Percentiles rank a stretch among this genome's conserved stretches.
Evolutionary conservation across 2,329 filamentous ascomycete genomes (phyloP).

Genomic region (Diaporthe destruens): DNA sequence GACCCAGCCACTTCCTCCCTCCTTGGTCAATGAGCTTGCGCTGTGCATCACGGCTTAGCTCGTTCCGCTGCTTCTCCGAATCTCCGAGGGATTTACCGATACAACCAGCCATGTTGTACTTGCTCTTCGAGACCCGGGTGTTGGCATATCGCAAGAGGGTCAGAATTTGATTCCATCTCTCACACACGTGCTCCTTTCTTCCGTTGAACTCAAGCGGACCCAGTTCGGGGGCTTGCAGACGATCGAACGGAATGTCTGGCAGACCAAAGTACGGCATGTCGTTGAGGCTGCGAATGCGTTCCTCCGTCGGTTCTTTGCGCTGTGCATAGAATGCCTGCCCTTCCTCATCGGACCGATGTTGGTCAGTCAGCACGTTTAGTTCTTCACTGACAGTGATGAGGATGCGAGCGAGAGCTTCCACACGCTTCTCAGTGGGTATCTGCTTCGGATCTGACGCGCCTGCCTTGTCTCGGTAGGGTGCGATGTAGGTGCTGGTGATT

Average conservation of each 20-base stretch:
- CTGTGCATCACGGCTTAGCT: not conserved
- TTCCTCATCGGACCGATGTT: not conserved
- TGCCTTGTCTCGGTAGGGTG: not conserved
- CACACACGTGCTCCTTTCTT: not conserved
- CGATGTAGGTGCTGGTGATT: not conserved
- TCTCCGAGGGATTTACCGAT: not conserved
- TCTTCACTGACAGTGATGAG: not conserved
- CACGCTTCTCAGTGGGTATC: not conserved
- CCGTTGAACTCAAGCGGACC: not conserved
- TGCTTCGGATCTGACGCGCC: not conserved
- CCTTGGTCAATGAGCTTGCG: not conserved
- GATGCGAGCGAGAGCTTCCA: not conserved
- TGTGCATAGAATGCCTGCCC: not conserved
- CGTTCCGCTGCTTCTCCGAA: not conserved
- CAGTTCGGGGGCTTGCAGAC: not conserved
- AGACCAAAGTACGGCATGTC: not conserved
- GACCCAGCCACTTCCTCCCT: not conserved
- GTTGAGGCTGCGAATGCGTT: not conserved
- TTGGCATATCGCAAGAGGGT: not conserved
- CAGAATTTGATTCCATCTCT: not conserved
- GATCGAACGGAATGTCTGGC: not conserved
- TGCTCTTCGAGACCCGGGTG: not conserved
- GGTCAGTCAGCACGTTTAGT: not conserved
- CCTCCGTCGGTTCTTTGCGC: not conserved
- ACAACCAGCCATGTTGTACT: not conserved